Conservation (phyloP, 139 green algal species). For the Tetradesmus lagerheimii region DNA sequence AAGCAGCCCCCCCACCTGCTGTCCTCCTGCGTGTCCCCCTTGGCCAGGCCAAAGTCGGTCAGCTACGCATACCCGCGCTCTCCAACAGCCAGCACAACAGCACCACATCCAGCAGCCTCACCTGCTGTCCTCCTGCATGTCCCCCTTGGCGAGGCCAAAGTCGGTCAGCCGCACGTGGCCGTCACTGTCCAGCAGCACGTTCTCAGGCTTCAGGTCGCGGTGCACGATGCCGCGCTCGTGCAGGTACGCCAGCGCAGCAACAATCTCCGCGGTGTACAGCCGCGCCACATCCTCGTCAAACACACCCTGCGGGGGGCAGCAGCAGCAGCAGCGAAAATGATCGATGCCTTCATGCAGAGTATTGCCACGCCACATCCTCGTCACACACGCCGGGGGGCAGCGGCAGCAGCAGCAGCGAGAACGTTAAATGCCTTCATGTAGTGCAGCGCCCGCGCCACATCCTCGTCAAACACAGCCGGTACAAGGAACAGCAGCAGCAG, state of each 20-base stretch:
- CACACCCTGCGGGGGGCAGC: slow-evolving; percentile 66
- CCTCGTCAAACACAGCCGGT: no score
- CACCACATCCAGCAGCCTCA: neutral
- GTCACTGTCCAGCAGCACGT: slow-evolving; percentile 95
- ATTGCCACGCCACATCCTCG: slow-evolving; percentile 91
- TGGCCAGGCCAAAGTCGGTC: slow-evolving; percentile 82
- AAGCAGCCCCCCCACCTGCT: neutral
- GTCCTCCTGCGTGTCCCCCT: slow-evolving; percentile 39
- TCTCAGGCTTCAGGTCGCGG: slow-evolving; percentile 80
- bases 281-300: slow-evolving; percentile 90
- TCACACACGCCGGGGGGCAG: slow-evolving; percentile 76
- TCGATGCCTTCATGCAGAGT: slow-evolving; percentile 84
- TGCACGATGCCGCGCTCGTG: slow-evolving; percentile 90
- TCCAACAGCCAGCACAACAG: neutral
- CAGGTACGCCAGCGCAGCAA: slow-evolving; percentile 93
- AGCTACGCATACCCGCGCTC: slow-evolving; percentile 88
- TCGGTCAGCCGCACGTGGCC: slow-evolving; percentile 96
- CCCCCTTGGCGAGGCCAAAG: slow-evolving; percentile 90
- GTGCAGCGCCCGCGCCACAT: no score
- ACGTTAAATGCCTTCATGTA: no score
- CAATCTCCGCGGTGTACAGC: slow-evolving; percentile 97
- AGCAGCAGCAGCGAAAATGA: neutral
- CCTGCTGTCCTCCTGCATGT: slow-evolving; percentile 68
- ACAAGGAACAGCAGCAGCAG: no score
- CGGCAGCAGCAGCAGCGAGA: no score